Evolutionary conservation across 2,329 filamentous ascomycete genomes (phyloP), one percentile per base, ranked within the genome.

Genomic region (Daldinia sp.): DNA sequence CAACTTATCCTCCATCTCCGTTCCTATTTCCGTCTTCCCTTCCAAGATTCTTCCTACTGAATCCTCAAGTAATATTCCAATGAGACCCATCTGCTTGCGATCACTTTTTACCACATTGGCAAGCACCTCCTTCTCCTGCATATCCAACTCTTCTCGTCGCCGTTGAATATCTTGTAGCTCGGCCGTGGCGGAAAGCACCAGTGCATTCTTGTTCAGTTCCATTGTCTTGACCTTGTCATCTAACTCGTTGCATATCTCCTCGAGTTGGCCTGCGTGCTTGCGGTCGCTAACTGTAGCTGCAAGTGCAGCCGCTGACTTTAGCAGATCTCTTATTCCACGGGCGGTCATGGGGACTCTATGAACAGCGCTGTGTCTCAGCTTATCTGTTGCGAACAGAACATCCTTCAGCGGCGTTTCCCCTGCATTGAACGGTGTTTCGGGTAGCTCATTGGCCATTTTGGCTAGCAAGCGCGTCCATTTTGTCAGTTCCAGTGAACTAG

Each of bases 401-500:
- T 71, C 58, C 15, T 54, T 52, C 11, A 75, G 29, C 10, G 60
- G 32, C 55, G 56, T 25, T 34, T 23, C 55, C 21, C 58, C 57
- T 15, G 67, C 47, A 8, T 69, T 60, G n/a, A 72, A 65, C 8
- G 71, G 70, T 37, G 68, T 51, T 2, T 57, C 35, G 7, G 73
- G 72, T 23, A 76, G 60, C 35, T 71, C 70, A 4, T 60, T 62
- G 7, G 62, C 64, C 25, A 63, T 58, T 48, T 69, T 69, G 4
- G 62, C 55, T 19, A 78, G 51, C 7, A 71, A 43, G 3, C 37
- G 66, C 2, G 71, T 71, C 76, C 77, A 78, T 45, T 70, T 68
- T n/a, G 72, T 79, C 27, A 79, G 64, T 67, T 79, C 77, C 3
- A 74, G 70, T 1, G 77, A 74, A 11, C 72, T 70, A 15, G 77